phyloP scores from a whole-genome alignment of 805 yeast species.

The Candida andamanensis region DNA sequence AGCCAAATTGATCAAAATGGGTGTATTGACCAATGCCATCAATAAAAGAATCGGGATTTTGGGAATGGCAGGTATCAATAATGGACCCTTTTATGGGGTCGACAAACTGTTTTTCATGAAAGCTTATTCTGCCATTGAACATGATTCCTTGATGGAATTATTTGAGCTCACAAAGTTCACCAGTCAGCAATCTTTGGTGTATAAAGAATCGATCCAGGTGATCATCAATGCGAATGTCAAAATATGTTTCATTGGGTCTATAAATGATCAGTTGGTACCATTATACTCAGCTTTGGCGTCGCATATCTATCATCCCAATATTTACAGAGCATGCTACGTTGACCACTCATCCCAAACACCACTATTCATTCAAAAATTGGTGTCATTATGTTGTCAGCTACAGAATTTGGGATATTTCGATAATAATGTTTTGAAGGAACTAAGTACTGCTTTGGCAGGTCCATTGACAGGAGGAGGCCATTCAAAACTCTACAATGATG shows the following conservation, averaged over 20 bases:
- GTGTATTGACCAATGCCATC: conserved; percentile 33
- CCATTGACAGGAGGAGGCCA: conserved; percentile 95
- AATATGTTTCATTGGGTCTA: conserved; percentile 77
- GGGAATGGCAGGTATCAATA: conserved; percentile 94
- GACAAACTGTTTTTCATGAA: conserved; percentile 80
- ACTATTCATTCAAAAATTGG: conserved; percentile 66
- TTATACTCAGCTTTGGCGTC: conserved; percentile 80
- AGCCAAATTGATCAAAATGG: conserved; percentile 65
- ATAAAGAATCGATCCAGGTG: conserved; percentile 59
- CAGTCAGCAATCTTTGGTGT: conserved; percentile 65
- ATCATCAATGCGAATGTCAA: conserved; percentile 70
- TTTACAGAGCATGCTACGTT: conserved; percentile 82
- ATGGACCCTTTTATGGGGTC: conserved; percentile 90
- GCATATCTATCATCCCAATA: conserved; percentile 83
- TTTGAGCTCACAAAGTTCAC: conserved; percentile 82
- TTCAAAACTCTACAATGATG: conserved; percentile 80
- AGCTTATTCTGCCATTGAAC: conserved; percentile 88
- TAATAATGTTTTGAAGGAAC: conserved; percentile 79
- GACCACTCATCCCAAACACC: conserved; percentile 81
- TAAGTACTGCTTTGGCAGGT: conserved; percentile 72
- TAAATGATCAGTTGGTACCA: conserved; percentile 93
- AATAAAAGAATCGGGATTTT: conserved; percentile 59
- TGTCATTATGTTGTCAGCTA: conserved; percentile 66
- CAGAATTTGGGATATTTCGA: conserved; percentile 77
- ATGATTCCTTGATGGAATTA: conserved; percentile 77